A percentile compares a stretch with the other conserved stretches of the same genome.
Evolutionary conservation across 2,329 filamentous ascomycete genomes (phyloP).

Genomic region (Claviceps sp.): DNA sequence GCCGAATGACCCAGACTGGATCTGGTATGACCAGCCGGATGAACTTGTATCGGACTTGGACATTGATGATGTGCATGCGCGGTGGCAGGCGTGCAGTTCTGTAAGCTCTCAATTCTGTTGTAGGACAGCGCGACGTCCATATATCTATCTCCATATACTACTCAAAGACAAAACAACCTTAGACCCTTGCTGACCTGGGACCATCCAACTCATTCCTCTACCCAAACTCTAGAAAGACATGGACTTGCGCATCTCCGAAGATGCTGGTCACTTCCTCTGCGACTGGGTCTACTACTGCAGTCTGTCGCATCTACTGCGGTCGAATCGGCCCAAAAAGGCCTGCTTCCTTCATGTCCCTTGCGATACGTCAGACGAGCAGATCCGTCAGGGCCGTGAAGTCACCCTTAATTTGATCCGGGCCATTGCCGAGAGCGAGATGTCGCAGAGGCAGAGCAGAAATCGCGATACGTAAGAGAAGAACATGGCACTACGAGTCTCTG

Average conservation of each 20-base stretch:
- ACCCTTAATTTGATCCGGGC: slow-evolving; percentile 41
- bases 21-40: slow-evolving; percentile 40
- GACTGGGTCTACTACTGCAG: slow-evolving; percentile 69
- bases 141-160: no score
- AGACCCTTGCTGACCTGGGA: neutral
- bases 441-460: slow-evolving; percentile 7
- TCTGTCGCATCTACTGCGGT: slow-evolving; percentile 41
- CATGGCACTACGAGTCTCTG: neutral
- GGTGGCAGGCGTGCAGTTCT: slow-evolving; percentile 40
- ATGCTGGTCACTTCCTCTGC: slow-evolving; percentile 62
- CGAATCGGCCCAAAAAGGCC: slow-evolving; percentile 34
- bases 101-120: slow-evolving; percentile 21
- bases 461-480: neutral
- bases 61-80: slow-evolving; percentile 38
- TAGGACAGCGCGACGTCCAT: no score
- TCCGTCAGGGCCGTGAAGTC: slow-evolving; percentile 38
- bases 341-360: slow-evolving; percentile 63
- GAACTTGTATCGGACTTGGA: slow-evolving; percentile 46
- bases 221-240: slow-evolving; percentile 18
- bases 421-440: slow-evolving; percentile 38
- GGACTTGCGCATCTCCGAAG: slow-evolving; percentile 48
- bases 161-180: no score
- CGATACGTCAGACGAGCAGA: slow-evolving; percentile 33
- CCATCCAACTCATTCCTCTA: neutral
- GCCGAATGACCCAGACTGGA: slow-evolving; percentile 29